These are phyloP conservation scores for Hylodesmum podocarpum DNA, from an alignment of 306 rosid species.

Conservation along the genomic window DNA sequence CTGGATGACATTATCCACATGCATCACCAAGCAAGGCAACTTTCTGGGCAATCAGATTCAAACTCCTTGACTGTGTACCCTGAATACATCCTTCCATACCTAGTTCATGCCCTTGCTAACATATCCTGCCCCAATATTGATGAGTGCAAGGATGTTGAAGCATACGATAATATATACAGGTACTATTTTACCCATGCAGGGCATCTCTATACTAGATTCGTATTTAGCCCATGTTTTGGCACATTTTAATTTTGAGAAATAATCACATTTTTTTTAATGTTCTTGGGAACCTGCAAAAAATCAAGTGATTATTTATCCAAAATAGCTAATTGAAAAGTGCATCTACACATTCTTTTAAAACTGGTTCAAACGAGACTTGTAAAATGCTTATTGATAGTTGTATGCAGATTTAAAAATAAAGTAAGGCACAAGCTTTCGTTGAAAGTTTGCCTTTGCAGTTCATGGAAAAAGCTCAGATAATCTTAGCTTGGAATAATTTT, in stretches of 20 bases:
- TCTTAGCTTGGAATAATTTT: not conserved
- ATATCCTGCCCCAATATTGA: constrained; percentile 83
- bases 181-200: constrained; percentile 30
- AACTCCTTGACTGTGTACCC: constrained; percentile 68
- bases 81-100: constrained; percentile 77
- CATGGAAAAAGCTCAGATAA: constrained; percentile 13
- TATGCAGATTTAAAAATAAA: not conserved
- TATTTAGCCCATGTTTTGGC: not conserved
- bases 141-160: constrained; percentile 86
- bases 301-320: not conserved
- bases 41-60: constrained; percentile 68
- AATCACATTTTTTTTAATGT: not conserved
- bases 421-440: not conserved
- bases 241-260: not conserved
- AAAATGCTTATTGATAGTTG: constrained; percentile 9
- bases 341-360: not conserved
- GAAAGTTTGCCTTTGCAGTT: not conserved
- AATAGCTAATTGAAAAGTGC: not conserved
- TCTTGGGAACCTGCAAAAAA: not conserved
- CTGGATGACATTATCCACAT: constrained; percentile 83
- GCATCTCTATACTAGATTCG: not conserved
- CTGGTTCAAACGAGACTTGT: not conserved
- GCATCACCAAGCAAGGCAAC: constrained; percentile 74
- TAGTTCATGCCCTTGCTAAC: constrained; percentile 93
- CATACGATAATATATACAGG: constrained; percentile 76